Evolutionary conservation across 257 asterid genomes (phyloP), one percentile per base, ranked within the genome.

Genomic region (Forsythia viridissima): DNA sequence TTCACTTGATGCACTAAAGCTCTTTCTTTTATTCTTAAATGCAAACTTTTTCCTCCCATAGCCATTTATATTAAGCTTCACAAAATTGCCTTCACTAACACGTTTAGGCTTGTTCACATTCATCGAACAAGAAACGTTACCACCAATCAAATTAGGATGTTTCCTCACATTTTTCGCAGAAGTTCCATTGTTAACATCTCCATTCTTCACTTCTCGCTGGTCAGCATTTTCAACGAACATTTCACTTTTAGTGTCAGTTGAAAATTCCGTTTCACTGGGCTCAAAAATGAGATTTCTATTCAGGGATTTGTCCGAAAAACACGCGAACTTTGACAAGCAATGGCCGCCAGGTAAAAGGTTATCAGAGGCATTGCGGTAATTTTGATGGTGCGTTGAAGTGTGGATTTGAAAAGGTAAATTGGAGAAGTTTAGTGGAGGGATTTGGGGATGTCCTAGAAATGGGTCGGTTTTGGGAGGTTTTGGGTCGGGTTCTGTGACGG

Each of bases 1-100:
- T 80, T 79, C 85, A 74, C 76, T 83, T 9, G 88, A 86, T 65
- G 94, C 75, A 66, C 85, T 83, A 72, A 46, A 85, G 38, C 88
- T 88, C 73, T 76, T 72, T 44, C 86, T 85, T 75, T 81, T 92
- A 59, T 87, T 89, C 87, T 84, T 87, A 76, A 68, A 91, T 52
- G 75, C 74, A 76, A 91, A 93, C 89, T 83, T 93, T 80, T 92
- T 93, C 76, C 93, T 85, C 71, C 99, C 97, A 44, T 91, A 87
- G 41, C 99, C 99, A 85, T 93, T 95, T 79, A 95, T 92, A 72
- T 93, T 95, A 70, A 93, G 94, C 92, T 89, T 95, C 89, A 95
- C 99, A 82, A 95, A 95, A 82, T 95, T 95, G 63, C 98, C 98
- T 67, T 93, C 98, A 71, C 67, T 82, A 5, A 34, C 86, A 80